Percentiles rank a stretch among this genome's conserved stretches.
Conservation (phyloP, 169 alveolate genomes). For the Plasmodium cynomolgi region DNA sequence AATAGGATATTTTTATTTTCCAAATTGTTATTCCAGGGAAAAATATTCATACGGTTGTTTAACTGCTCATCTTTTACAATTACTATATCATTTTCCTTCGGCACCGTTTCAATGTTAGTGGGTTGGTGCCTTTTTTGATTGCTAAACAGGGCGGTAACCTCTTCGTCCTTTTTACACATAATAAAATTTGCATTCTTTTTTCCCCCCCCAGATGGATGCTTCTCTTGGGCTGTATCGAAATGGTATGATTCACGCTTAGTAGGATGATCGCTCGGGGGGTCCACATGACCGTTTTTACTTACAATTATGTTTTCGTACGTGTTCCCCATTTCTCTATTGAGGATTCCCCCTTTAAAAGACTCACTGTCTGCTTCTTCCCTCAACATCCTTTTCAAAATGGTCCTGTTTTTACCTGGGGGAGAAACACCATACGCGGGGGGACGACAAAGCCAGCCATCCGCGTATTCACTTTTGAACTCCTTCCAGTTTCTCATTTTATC, state of each 20-base stretch:
- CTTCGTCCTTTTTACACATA: slow-evolving; percentile 31
- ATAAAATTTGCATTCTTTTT: not conserved
- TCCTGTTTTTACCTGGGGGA: not conserved
- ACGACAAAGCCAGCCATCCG: not conserved
- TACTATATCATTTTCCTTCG: slow-evolving; percentile 11
- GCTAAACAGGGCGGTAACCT: not conserved
- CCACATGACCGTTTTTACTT: not conserved
- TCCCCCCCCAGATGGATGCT: not conserved
- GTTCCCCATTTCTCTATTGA: not conserved
- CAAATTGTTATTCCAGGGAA: not conserved
- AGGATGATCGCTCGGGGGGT: not conserved
- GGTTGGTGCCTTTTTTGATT: not conserved
- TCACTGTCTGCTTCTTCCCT: slow-evolving; percentile 22
- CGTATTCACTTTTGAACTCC: not conserved
- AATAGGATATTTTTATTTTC: slow-evolving; percentile 42
- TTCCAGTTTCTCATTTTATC: not conserved
- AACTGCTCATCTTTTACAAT: not conserved
- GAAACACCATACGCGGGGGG: not conserved
- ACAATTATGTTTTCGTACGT: not conserved
- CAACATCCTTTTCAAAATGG: slow-evolving; percentile 42
- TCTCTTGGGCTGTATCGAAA: not conserved
- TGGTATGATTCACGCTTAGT: not conserved
- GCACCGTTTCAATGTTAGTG: not conserved
- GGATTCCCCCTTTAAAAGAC: not conserved
- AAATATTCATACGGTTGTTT: not conserved